Evolutionary conservation across 2,329 filamentous ascomycete species (phyloP).

Genomic region (Aureobasidium sp.): DNA sequence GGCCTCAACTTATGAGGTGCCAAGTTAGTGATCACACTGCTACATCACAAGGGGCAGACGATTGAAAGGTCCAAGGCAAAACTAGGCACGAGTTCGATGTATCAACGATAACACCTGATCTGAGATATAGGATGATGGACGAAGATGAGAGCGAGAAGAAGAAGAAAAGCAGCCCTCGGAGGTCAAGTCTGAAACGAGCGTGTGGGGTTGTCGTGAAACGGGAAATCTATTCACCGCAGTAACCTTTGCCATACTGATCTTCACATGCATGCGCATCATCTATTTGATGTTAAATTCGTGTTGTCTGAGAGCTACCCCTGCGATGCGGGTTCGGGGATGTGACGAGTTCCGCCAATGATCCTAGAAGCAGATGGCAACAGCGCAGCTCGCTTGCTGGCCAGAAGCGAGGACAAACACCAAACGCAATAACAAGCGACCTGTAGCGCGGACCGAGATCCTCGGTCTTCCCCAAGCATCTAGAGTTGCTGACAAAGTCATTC

Average conservation of each 20-base stretch:
- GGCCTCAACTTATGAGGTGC: background rate
- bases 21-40: background rate
- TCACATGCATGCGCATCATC: background rate
- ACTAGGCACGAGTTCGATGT: background rate
- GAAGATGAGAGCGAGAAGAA: background rate
- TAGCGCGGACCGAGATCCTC: background rate
- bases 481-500: no score
- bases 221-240: background rate
- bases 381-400: background rate
- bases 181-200: background rate
- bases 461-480: background rate
- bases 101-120: background rate
- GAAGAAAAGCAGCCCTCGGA: background rate
- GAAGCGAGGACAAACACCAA: background rate
- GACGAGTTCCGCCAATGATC: background rate
- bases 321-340: no score
- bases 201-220: background rate
- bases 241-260: background rate
- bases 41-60: background rate
- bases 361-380: background rate
- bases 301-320: background rate
- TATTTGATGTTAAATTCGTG: background rate
- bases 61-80: background rate
- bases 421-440: background rate
- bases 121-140: background rate